Evolutionary conservation across 2,329 filamentous ascomycete genomes (phyloP), one percentile per base, ranked within the genome.

Genomic region (Botrytis hyacinthi): DNA sequence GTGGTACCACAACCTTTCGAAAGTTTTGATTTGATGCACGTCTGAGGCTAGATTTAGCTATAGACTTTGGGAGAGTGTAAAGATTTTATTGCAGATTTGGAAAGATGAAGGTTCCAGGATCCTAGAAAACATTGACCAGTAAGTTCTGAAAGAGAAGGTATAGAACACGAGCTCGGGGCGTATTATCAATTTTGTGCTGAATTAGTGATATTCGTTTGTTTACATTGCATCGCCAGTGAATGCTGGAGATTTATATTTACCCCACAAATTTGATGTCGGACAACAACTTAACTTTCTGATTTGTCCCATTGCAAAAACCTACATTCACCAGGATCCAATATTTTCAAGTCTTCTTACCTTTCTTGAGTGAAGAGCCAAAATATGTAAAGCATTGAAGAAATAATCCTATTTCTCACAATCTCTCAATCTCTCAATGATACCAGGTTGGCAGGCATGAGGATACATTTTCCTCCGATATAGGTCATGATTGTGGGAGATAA

Each of bases 401-500:
- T 12, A 46, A 46, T 65, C 20, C 10, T 1, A 65, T 32, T 29
- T 35, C 29, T 35, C n/a, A 10, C 29, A 22, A 29, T 60, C 48
- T n/a, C 26, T n/a, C 14, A 37, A 35, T 35, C 6, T 35, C 6
- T 4, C 35, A 54, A 18, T 18, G 6, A 57, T 57, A 57, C 14
- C 5, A n/a, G 26, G 29, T 46, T 32, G 14, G 69, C 35, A 71
- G 22, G 57, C 35, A 63, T 65, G 40, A 48, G 48, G 69, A 54
- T 71, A 51, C 35, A 66, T 46, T 51, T 37, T 59, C 32, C 61
- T 37, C 63, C 74, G 70, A 74, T 42, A 37, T 44, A 32, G 32
- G 65, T 61, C 54, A 67, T 61, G 40, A 62, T 72, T 62, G n/a
- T 35, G 54, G 54, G n/a, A 44, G 44, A 48, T 67, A 61, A 46